Evolutionary conservation across 257 asterid species (phyloP).

Genomic region (Lycium ferocissimum): DNA sequence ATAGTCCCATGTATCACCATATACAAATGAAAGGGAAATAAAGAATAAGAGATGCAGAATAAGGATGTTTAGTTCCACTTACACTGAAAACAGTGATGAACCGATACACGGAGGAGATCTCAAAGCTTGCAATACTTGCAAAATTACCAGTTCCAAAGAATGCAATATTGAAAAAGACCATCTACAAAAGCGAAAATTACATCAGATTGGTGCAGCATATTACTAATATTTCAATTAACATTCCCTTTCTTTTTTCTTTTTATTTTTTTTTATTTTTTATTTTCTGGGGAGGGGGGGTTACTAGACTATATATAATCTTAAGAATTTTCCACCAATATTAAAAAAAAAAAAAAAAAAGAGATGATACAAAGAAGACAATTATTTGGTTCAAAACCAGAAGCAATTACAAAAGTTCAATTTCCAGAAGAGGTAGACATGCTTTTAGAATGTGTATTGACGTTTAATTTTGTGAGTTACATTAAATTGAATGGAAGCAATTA

Average conservation of each 20-base stretch:
- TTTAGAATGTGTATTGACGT: not conserved
- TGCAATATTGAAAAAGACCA: slow-evolving; percentile 94
- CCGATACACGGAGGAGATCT: slow-evolving; percentile 94
- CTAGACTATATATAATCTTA: no score
- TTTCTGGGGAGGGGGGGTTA: no score
- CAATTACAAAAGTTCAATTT: not conserved
- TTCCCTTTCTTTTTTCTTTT: no score
- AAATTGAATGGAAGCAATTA: not conserved
- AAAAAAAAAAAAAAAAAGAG: no score
- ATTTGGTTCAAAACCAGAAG: not conserved
- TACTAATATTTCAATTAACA: no score
- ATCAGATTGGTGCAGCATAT: not conserved
- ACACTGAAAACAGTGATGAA: slow-evolving; percentile 96
- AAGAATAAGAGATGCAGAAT: not conserved
- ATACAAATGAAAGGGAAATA: slow-evolving; percentile 22
- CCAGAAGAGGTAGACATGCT: not conserved
- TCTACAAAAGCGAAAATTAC: slow-evolving; percentile 48
- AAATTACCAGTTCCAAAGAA: slow-evolving; percentile 99
- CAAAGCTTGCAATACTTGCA: slow-evolving; percentile 97
- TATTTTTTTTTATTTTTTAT: no score
- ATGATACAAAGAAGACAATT: not conserved
- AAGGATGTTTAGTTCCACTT: slow-evolving; percentile 45
- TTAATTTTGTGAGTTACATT: not conserved
- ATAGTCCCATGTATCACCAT: slow-evolving; percentile 28
- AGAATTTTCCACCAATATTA: no score